These are phyloP conservation scores for Tephrocybe sp. DNA, from an alignment of 768 basidiomycete genomes.

Conservation along the genomic window DNA sequence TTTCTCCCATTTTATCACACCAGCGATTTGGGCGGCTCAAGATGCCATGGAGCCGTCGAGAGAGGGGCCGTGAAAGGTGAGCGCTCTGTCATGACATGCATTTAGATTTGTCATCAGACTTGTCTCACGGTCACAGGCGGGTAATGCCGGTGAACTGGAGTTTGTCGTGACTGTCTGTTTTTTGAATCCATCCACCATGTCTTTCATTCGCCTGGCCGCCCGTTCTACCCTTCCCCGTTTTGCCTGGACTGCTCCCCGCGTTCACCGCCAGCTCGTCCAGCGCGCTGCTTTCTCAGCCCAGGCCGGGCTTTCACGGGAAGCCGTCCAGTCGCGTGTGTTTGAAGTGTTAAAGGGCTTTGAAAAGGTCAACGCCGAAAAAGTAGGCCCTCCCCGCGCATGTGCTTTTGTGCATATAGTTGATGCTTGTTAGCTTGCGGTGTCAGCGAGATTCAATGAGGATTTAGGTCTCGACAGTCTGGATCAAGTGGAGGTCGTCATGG, in stretches of 20 bases:
- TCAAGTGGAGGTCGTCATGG: slow-evolving; percentile 98
- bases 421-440: slow-evolving; percentile 19
- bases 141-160: slow-evolving; percentile 16
- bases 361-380: slow-evolving; percentile 80
- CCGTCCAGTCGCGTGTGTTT: slow-evolving; percentile 71
- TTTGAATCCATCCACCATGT: slow-evolving; percentile 36
- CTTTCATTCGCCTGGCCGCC: slow-evolving; percentile 50
- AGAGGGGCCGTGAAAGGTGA: too few species aligned
- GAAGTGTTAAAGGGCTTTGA: slow-evolving; percentile 88
- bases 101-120: too few species aligned
- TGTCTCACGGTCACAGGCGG: background rate
- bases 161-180: slow-evolving; percentile 5
- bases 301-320: slow-evolving; percentile 60
- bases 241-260: slow-evolving; percentile 30
- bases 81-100: background rate
- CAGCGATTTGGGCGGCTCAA: too few species aligned
- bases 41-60: too few species aligned
- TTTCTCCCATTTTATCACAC: too few species aligned
- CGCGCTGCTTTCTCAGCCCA: slow-evolving; percentile 64
- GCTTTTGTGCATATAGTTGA: background rate
- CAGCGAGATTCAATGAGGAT: slow-evolving; percentile 67
- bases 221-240: slow-evolving; percentile 42
- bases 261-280: slow-evolving; percentile 35
- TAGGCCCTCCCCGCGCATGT: slow-evolving; percentile 18
- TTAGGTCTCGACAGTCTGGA: slow-evolving; percentile 95